A percentile compares a stretch with the other conserved stretches of the same genome.
These are phyloP conservation scores for Moricandia moricandioides DNA, from an alignment of 345 rosid species.

Conservation along the genomic window DNA sequence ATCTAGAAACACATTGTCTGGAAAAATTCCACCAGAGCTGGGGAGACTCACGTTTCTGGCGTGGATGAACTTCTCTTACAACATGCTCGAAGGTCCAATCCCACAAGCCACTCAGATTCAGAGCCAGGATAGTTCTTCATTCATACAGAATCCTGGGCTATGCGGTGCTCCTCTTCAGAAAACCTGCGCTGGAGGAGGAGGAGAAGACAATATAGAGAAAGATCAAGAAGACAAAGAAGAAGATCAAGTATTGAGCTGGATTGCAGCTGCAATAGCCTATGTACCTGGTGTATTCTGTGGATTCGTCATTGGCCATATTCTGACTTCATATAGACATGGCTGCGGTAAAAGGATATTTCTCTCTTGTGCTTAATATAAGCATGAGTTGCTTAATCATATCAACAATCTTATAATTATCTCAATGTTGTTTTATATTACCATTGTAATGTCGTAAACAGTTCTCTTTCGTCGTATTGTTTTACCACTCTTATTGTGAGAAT, in stretches of 20 bases:
- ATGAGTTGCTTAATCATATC: neutral
- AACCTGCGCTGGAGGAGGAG: neutral
- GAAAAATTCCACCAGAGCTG: neutral
- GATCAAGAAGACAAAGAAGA: neutral
- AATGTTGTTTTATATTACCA: neutral
- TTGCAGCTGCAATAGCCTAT: neutral
- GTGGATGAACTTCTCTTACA: neutral
- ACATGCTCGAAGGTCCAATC: neutral
- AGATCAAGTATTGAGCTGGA: neutral
- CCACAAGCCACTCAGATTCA: neutral
- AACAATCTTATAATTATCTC: neutral
- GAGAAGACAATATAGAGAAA: neutral
- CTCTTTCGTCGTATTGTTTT: neutral
- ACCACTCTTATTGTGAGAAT: neutral
- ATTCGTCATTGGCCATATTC: neutral
- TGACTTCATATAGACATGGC: neutral
- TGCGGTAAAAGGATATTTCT: neutral
- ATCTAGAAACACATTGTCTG: neutral
- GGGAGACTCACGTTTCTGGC: neutral
- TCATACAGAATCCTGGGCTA: neutral
- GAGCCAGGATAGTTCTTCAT: neutral
- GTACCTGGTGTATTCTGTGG: neutral
- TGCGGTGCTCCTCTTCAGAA: neutral
- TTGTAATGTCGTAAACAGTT: neutral
- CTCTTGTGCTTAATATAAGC: neutral